Evolutionary conservation across 2,329 filamentous ascomycete species (phyloP).

Genomic region (Furcasterigmium sp.): DNA sequence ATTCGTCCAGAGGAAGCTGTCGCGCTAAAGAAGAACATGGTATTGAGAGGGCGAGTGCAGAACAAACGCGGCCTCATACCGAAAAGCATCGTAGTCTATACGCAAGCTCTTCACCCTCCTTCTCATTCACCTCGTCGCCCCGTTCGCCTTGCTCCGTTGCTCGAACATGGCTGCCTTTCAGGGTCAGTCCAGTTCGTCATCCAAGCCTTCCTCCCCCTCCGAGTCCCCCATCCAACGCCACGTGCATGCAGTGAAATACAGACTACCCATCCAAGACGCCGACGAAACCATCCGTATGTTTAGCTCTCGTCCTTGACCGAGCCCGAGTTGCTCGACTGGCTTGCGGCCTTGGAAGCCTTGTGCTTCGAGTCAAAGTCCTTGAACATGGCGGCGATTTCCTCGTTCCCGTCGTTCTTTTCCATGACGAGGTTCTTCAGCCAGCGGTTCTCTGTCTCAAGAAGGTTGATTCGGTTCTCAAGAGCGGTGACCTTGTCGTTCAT

Average conservation of each 20-base stretch:
- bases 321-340: slow-evolving; percentile 16
- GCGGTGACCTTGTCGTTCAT: slow-evolving; percentile 72
- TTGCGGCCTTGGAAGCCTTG: slow-evolving; percentile 24
- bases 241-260: slow-evolving; percentile 3
- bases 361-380: slow-evolving; percentile 42
- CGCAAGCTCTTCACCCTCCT: no score
- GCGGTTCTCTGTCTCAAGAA: slow-evolving; percentile 79
- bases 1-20: no score
- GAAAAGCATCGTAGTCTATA: no score
- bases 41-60: no score
- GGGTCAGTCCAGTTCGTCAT: background rate
- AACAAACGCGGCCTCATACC: no score
- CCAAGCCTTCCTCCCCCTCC: background rate
- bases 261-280: background rate
- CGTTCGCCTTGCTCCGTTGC: no score
- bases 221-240: slow-evolving; percentile 2
- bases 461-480: slow-evolving; percentile 67
- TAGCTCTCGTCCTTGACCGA: slow-evolving; percentile 13
- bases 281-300: background rate
- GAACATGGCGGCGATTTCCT: slow-evolving; percentile 44
- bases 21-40: no score
- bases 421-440: slow-evolving; percentile 77
- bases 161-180: background rate
- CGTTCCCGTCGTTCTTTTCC: slow-evolving; percentile 68
- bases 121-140: background rate